phyloP scores from a whole-genome alignment of 192 early-diverging fungal genomes.

The Linnemannia elongata region DNA sequence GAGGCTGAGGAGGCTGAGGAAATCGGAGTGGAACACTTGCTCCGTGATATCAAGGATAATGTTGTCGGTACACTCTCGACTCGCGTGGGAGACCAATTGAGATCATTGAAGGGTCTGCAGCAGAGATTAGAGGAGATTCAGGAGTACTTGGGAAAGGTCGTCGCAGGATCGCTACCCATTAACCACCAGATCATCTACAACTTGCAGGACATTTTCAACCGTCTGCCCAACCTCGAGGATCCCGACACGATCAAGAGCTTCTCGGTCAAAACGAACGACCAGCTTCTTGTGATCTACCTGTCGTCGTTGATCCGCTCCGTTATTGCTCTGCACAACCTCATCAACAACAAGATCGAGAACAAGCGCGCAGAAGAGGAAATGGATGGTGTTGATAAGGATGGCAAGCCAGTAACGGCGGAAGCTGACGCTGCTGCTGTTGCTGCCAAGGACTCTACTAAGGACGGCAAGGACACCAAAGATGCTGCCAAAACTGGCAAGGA shows the following conservation, averaged over 20 bases:
- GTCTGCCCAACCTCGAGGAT: constrained; percentile 92
- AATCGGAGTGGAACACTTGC: constrained; percentile 98
- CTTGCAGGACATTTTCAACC: constrained; percentile 98
- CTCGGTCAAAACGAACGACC: constrained; percentile 95
- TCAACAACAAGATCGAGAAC: constrained; percentile 98
- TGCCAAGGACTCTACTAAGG: constrained; percentile 16
- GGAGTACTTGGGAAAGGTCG: constrained; percentile 90
- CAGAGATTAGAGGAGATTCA: constrained; percentile 89
- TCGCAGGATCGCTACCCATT: constrained; percentile 86
- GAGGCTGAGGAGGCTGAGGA: constrained; percentile 99
- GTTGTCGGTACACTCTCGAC: constrained; percentile 95
- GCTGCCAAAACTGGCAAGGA: constrained; percentile 46
- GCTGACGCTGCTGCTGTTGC: neutral
- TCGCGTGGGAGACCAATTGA: constrained; percentile 92
- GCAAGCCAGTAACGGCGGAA: constrained; percentile 20
- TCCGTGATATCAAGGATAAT: constrained; percentile 99
- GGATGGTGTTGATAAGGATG: constrained; percentile 41
- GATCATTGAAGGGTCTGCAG: constrained; percentile 92
- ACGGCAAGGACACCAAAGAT: constrained; percentile 46
- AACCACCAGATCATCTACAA: constrained; percentile 99
- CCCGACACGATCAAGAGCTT: constrained; percentile 86
- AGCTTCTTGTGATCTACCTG: constrained; percentile 94
- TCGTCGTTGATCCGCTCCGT: constrained; percentile 92
- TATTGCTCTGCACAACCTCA: constrained; percentile 96
- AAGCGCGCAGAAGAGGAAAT: constrained; percentile 55